These are phyloP conservation scores for Serendipita vermifera DNA, from an alignment of 768 basidiomycete species.

Conservation along the genomic window DNA sequence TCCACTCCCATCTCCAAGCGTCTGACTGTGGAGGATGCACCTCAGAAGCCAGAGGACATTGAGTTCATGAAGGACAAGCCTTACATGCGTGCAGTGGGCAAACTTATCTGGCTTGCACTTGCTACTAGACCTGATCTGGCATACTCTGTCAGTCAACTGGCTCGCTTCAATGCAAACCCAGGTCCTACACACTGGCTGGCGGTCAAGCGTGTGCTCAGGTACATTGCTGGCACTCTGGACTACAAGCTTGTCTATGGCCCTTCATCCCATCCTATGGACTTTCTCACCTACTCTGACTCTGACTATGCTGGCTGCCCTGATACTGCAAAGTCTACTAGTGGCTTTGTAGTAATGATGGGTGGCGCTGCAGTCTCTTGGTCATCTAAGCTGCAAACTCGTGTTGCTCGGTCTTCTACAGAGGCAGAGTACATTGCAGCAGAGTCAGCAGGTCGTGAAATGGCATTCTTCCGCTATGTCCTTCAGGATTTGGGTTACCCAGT, in stretches of 20 bases:
- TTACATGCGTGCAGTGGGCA: not conserved
- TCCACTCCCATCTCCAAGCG: not conserved
- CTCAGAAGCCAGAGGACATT: not conserved
- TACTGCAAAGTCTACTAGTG: slow-evolving; percentile 9
- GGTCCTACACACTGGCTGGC: slow-evolving; percentile 10
- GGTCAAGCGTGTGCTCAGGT: not conserved
- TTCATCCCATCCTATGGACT: no score
- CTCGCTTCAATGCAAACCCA: slow-evolving; percentile 12
- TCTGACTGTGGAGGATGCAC: not conserved
- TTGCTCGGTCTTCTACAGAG: slow-evolving; percentile 26
- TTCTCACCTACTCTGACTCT: slow-evolving; percentile 7
- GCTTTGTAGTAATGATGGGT: slow-evolving; percentile 17
- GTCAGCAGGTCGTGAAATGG: no score
- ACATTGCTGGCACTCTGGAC: slow-evolving; percentile 7
- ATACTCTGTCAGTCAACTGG: slow-evolving; percentile 9
- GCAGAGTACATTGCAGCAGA: slow-evolving; percentile 27
- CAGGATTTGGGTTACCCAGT: no score
- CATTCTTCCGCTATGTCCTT: no score
- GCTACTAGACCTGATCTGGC: slow-evolving; percentile 11
- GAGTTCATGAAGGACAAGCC: not conserved
- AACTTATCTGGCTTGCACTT: no score
- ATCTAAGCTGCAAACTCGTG: slow-evolving; percentile 23
- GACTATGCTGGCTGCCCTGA: slow-evolving; percentile 9
- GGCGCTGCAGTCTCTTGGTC: slow-evolving; percentile 25
- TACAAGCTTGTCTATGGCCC: slow-evolving; percentile 7